phyloP scores from a whole-genome alignment of 179 eudicot species.

The Corrigiola litoralis region DNA sequence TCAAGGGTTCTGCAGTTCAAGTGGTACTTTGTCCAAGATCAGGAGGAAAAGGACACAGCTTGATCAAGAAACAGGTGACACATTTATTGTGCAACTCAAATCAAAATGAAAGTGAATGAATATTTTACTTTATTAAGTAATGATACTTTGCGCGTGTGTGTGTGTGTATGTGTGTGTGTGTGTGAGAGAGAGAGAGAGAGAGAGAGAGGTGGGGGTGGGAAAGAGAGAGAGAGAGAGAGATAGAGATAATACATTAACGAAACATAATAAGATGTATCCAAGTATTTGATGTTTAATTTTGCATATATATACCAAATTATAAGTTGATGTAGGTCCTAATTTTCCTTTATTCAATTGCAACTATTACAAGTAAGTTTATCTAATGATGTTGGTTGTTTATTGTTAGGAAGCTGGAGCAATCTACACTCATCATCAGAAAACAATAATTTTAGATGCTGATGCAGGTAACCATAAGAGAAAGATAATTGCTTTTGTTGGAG shows the following conservation, averaged over 20 bases:
- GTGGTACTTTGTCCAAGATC: constrained; percentile 38
- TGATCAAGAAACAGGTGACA: constrained; percentile 27
- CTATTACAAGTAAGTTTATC: neutral
- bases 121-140: no score
- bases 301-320: no score
- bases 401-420: constrained; percentile 69
- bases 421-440: constrained; percentile 84
- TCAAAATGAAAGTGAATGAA: no score
- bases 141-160: no score
- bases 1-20: constrained; percentile 32
- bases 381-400: neutral
- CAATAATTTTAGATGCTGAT: constrained; percentile 73
- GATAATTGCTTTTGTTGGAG: constrained; percentile 75
- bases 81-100: no score
- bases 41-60: constrained; percentile 41
- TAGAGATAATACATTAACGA: no score
- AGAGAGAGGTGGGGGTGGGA: no score
- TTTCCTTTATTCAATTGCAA: neutral
- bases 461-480: constrained; percentile 54
- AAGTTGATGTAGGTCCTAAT: neutral
- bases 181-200: no score
- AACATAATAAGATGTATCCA: no score
- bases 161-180: no score
- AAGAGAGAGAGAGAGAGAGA: no score
- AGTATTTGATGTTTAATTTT: no score